Conservation (phyloP, 1,284 basidiomycete genomes). For the Cryptococcus neoformans region DNA sequence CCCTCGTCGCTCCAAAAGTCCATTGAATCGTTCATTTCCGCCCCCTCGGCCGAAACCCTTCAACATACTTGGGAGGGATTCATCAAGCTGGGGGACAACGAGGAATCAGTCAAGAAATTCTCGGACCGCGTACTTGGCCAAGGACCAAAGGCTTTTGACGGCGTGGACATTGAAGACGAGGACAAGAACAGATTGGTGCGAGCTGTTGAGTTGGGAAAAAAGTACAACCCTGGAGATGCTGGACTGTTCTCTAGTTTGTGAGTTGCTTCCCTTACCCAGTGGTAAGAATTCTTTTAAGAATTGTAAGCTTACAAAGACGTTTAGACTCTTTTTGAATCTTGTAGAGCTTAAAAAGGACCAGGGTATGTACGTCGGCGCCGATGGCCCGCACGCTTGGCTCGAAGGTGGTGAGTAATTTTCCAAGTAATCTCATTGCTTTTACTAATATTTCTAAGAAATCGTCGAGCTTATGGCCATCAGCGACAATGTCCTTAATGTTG, state of each 20-base stretch:
- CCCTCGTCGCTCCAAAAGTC: constrained; percentile 3
- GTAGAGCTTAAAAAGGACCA: constrained; percentile 37
- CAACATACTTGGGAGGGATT: constrained; percentile 13
- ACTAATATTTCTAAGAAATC: constrained; percentile 31
- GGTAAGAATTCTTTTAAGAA: background rate
- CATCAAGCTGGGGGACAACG: constrained; percentile 16
- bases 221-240: constrained; percentile 33
- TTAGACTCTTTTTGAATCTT: constrained; percentile 38
- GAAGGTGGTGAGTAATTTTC: constrained; percentile 22
- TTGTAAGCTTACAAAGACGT: background rate
- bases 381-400: constrained; percentile 37
- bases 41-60: background rate
- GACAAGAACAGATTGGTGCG: constrained; percentile 24
- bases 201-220: constrained; percentile 21
- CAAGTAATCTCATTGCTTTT: background rate
- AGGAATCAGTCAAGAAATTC: constrained; percentile 17
- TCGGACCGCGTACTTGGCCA: constrained; percentile 21
- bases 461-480: constrained; percentile 49
- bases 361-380: constrained; percentile 40
- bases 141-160: constrained; percentile 16
- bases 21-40: constrained; percentile 8
- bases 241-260: constrained; percentile 30
- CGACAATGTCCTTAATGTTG: constrained; percentile 49
- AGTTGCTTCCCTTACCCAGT: constrained; percentile 3
- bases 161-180: constrained; percentile 8